Base-by-base conservation (phyloP, 2,329 filamentous ascomycete species). In the Cryphonectria parasitica region DNA sequence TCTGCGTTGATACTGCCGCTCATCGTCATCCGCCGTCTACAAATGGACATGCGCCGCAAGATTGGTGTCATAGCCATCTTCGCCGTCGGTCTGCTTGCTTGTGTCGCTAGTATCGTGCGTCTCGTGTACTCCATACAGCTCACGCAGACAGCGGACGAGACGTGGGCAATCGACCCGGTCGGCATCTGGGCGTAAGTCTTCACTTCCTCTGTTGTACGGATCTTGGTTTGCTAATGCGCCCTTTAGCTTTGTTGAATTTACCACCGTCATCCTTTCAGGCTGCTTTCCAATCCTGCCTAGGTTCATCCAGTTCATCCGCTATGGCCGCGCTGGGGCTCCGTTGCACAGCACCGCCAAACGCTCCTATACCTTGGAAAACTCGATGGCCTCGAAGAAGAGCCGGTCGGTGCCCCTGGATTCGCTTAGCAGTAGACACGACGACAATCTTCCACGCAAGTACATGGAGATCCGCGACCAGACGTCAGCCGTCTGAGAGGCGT, bases 21-120 rank as follows among this genome's bases (percentile, higher is more conserved):
- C 31, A 15, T 39, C 7, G 61, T 41, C 39, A 64, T 45, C 34
- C 34, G 61, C 19, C 61, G 34, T 25, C 61, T 64, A 4, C 61
- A 64, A 15, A 64, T 64, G 39, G 31, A 39, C 34, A 19, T n/a
- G 31, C 31, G 61, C 22, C 61, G 61, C 7, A 64, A 64, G 61
- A 15, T 64, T 39, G 34, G 34, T 45, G 61, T 41, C 5, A 41
- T 41, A 2, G 61, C 61, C 39, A 41, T 64, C 19, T 64, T 64
- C n/a, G 39, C 61, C 3, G 61, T 64, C 36, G 62, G 39, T 25
- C 22, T 34, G 28, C 28, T 61, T 28, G 56, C 56, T 61, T 61
- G 56, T 34, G 15, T 61, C 34, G 56, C 56, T 5, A 31, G 56
- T 61, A 28, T 61, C 34, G 28, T 61, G 2, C 56, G 56, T 36